phyloP scores from a whole-genome alignment of 1,139 yeast genomes.

The Yamadazyma diospyri region DNA sequence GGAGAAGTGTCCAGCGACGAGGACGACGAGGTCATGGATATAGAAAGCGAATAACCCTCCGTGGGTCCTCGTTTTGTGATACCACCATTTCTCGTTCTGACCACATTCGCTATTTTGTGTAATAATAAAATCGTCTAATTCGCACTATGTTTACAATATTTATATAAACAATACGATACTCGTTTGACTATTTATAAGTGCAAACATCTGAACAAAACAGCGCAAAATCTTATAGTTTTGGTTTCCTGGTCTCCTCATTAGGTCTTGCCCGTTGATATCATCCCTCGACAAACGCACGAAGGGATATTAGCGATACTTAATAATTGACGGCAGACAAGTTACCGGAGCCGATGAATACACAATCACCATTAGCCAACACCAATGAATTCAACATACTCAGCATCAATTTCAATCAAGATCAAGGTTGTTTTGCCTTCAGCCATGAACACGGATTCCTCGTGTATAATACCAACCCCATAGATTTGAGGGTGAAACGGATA shows the following conservation, averaged over 20 bases:
- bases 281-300: too few species aligned
- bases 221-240: too few species aligned
- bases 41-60: conserved; percentile 47
- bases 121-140: conserved; percentile 2
- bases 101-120: neutral
- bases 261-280: too few species aligned
- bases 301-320: too few species aligned
- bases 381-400: conserved; percentile 46
- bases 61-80: neutral
- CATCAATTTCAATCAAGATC: conserved; percentile 82
- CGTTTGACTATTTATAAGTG: too few species aligned
- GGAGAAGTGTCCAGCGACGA: conserved; percentile 60
- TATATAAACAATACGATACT: too few species aligned
- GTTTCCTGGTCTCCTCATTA: too few species aligned
- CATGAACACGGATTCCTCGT: conserved; percentile 81
- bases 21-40: conserved; percentile 60
- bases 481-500: conserved; percentile 66
- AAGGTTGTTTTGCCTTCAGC: conserved; percentile 83
- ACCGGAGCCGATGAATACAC: conserved; percentile 37
- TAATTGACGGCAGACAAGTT: too few species aligned
- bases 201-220: too few species aligned
- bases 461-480: conserved; percentile 86
- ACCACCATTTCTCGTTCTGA: neutral
- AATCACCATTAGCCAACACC: conserved; percentile 16
- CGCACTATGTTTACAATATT: conserved; percentile 2